Conservation (phyloP, 2,329 filamentous ascomycete genomes). For the Rhynchosporium secalis region DNA sequence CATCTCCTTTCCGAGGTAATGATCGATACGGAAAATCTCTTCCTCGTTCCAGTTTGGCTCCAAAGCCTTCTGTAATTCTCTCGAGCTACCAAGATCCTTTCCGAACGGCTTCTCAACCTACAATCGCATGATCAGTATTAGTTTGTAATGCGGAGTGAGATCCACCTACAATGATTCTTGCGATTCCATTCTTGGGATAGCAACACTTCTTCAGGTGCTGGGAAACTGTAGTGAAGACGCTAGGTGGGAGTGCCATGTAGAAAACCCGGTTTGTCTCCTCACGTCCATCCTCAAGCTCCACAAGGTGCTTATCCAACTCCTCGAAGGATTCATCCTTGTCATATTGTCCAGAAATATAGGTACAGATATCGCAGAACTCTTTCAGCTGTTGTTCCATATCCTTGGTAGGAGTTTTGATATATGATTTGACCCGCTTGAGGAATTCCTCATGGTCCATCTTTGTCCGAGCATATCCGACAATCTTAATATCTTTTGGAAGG, state of each 20-base stretch:
- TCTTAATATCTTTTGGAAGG: slow-evolving; percentile 92
- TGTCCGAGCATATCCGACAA: slow-evolving; percentile 97
- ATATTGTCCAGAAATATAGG: slow-evolving; percentile 96
- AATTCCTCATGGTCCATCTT: slow-evolving; percentile 99
- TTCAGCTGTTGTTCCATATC: slow-evolving; percentile 94
- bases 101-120: slow-evolving; percentile 99
- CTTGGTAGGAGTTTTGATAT: slow-evolving; percentile 98
- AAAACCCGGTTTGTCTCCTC: slow-evolving; percentile 90
- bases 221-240: slow-evolving; percentile 96
- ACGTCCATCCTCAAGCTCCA: slow-evolving; percentile 78
- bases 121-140: slow-evolving; percentile 30
- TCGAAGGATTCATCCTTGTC: slow-evolving; percentile 95
- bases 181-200: slow-evolving; percentile 88
- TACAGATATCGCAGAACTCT: slow-evolving; percentile 83
- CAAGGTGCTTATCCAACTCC: slow-evolving; percentile 79
- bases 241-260: slow-evolving; percentile 98
- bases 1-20: slow-evolving; percentile 99
- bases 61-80: slow-evolving; percentile 90
- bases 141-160: slow-evolving; percentile 3
- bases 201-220: slow-evolving; percentile 97
- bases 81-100: slow-evolving; percentile 91
- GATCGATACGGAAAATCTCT: slow-evolving; percentile 98
- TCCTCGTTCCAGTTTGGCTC: slow-evolving; percentile 99
- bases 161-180: slow-evolving; percentile 81
- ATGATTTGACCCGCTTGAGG: slow-evolving; percentile 89